Evolutionary conservation across 2,329 filamentous ascomycete genomes (phyloP).

Genomic region (Hirsutella minnesotensis): DNA sequence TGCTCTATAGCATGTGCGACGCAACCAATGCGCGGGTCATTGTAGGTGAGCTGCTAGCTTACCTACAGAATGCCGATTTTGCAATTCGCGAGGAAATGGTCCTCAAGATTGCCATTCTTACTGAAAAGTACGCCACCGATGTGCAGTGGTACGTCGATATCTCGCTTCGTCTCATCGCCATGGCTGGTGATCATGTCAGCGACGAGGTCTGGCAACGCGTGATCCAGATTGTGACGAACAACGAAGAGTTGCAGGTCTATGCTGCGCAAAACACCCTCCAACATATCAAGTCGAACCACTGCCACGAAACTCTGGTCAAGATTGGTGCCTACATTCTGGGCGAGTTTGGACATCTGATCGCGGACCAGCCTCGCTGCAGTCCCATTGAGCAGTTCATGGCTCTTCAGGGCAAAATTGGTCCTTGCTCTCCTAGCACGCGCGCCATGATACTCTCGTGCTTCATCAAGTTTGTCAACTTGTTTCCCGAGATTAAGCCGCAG

Average conservation of each 20-base stretch:
- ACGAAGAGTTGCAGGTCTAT: conserved; percentile 94
- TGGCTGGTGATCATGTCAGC: conserved; percentile 96
- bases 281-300: conserved; percentile 85
- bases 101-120: conserved; percentile 93
- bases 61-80: conserved; percentile 92
- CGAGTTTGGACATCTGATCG: conserved; percentile 93
- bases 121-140: conserved; percentile 96
- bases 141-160: conserved; percentile 99
- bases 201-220: conserved; percentile 99
- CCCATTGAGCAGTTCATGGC: conserved; percentile 96
- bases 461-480: conserved; percentile 95
- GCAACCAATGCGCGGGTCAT: conserved; percentile 87
- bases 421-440: conserved; percentile 77
- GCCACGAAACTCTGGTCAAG: conserved; percentile 94
- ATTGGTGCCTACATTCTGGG: conserved; percentile 94
- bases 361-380: conserved; percentile 82
- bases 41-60: conserved; percentile 85
- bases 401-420: conserved; percentile 78
- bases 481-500: conserved; percentile 96
- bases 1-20: conserved; percentile 99
- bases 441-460: conserved; percentile 94
- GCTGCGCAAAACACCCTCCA: conserved; percentile 87
- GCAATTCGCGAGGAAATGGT: conserved; percentile 99
- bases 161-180: conserved; percentile 82
- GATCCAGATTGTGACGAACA: conserved; percentile 98